Base-by-base conservation (phyloP, 225 moss, liverwort and hornwort genomes). In the Takakia lepidozioides region DNA sequence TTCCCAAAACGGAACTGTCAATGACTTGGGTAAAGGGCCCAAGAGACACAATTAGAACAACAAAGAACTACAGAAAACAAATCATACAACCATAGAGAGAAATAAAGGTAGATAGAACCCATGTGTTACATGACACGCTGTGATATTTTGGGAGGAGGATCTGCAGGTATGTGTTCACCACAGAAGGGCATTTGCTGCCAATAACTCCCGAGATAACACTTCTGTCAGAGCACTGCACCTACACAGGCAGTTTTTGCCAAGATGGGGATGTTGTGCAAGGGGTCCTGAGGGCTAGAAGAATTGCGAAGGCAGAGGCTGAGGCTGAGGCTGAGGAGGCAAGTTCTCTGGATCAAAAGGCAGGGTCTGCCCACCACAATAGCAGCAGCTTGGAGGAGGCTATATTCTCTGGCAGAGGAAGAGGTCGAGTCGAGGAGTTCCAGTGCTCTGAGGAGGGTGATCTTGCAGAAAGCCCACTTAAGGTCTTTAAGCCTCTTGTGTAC, bases 101-200 rank as follows among this genome's bases (percentile, higher is more conserved):
- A 41, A 16, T 41, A 20, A 41, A 41, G 17, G 40, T 16, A 16
- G n/a, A 15, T 14, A 40, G 5, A 21, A 8, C 37, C 22, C 48
- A 14, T 28, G 9, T 10, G 14, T 28, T 32, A 25, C n/a, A n/a
- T 52, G 27, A 53, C 24, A 49, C 11, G 32, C 32, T 32, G 32
- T 32, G 32, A 8, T 51, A 13, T 36, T 17, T 34, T 1, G 43
- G 27, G 15, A 51, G n/a, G n/a, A n/a, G n/a, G n/a, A n/a, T n/a
- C n/a, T 66, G 60, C 78, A 88, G 88, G 63, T 88, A 95, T 48
- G 62, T 95, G 52, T 95, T 95, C 68, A 95, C 74, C 54, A 95
- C 90, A 37, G 95, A 95, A 65, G 95, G 95, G 32, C 95, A 95
- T 64, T 67, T 80, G 59, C 68, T 95, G 61, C 95, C 95, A 28